These are phyloP conservation scores for Lodderomyces elongisporus DNA, from an alignment of 1,139 yeast species.

Conservation along the genomic window DNA sequence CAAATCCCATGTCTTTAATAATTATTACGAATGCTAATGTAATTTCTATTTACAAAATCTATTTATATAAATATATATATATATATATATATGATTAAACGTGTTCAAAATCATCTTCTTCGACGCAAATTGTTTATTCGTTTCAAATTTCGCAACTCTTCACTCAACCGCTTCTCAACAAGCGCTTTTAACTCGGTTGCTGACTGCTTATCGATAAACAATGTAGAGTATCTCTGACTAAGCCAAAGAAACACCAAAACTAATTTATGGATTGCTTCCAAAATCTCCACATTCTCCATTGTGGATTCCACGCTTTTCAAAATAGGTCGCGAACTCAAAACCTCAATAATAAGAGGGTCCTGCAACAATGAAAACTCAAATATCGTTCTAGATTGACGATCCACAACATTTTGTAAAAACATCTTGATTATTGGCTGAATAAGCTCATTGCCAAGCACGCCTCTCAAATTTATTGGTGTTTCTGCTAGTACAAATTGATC, in stretches of 20 bases:
- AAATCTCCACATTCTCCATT: slow-evolving; percentile 38
- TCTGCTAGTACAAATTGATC: slow-evolving; percentile 59
- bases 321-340: not conserved
- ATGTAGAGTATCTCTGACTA: slow-evolving; percentile 77
- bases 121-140: slow-evolving; percentile 17
- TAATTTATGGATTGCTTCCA: slow-evolving; percentile 69
- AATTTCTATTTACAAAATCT: too few relatives aligned
- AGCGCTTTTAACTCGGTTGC: slow-evolving; percentile 64
- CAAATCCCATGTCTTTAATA: too few relatives aligned
- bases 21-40: too few relatives aligned
- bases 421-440: slow-evolving; percentile 22
- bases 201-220: slow-evolving; percentile 71
- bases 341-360: not conserved
- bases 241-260: slow-evolving; percentile 79
- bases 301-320: slow-evolving; percentile 8
- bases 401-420: slow-evolving; percentile 35
- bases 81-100: too few relatives aligned
- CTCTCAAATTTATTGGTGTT: slow-evolving; percentile 47
- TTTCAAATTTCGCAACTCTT: slow-evolving; percentile 47
- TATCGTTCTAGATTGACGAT: slow-evolving; percentile 34
- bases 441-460: slow-evolving; percentile 10
- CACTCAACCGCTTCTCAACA: slow-evolving; percentile 62
- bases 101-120: too few relatives aligned
- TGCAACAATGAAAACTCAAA: slow-evolving; percentile 32
- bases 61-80: too few relatives aligned